Evolutionary conservation across 1,284 basidiomycete species (phyloP), one percentile per base, ranked within the genome.

Genomic region (Apiotrichum veenhuisii): DNA sequence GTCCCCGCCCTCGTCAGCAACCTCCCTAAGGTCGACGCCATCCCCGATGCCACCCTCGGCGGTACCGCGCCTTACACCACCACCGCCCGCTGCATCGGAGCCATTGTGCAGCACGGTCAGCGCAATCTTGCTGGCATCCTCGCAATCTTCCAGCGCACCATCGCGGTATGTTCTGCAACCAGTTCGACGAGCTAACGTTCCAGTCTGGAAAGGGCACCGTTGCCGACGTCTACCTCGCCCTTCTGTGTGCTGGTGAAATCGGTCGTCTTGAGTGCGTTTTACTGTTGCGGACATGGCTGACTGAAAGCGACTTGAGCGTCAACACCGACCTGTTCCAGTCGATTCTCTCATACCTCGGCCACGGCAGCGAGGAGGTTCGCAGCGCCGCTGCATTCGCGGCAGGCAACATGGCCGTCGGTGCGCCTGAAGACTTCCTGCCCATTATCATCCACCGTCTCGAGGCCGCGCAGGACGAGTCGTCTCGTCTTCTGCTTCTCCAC

Each of bases 361-460:
- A 85, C 3, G 84, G 87, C 34, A 85, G 87, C 62, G 95, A 96
- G 71, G 89, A 93, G 51, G 81, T 92, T 23, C 82, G 90, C 46
- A 85, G 87, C 45, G 89, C 92, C 41, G 92, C 93, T 43, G 89
- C 93, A 0, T 95, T 95, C 68, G 90, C 93, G 45, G 89, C 90
- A 40, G 91, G 93, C 37, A 98, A 96, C 73, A 90, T 99, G 62
- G 88, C 94, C 8, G 91, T 96, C 34, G 94, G 94, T 3, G 91
- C 91, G 59, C 80, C 93, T 17, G 83, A 86, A 18, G 82, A 86
- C 60, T 94, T 92, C 81, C 80, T 98, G 9, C 92, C 92, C 15
- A 80, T 82, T 14, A 88, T 98, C 63, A 84, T 96, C 64, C 85
- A 87, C 64, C 83, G 91, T 64, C 85, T 96, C 41, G 83, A 91